phyloP scores from a whole-genome alignment of 1,284 basidiomycete species.

The Fomitopsis schrenkii region DNA sequence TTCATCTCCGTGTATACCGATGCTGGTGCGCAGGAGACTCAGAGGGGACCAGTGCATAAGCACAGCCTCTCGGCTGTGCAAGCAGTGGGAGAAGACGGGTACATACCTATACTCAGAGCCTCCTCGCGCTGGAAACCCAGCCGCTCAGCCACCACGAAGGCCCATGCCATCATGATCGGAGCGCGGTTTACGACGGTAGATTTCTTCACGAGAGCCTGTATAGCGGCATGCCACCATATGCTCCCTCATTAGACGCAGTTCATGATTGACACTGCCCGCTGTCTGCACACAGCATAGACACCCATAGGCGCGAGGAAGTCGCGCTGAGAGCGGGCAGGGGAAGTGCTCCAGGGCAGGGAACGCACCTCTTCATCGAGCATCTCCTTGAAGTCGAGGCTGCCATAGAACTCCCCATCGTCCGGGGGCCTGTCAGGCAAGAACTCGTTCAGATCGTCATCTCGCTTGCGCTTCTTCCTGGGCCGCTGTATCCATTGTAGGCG shows the following conservation, averaged over 20 bases:
- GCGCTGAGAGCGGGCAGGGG: background rate
- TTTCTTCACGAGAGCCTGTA: slow-evolving; percentile 56
- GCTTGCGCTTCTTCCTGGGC: slow-evolving; percentile 34
- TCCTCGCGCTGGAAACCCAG: slow-evolving; percentile 86
- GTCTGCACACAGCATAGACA: background rate
- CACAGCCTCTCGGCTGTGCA: slow-evolving; percentile 12
- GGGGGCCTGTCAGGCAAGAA: slow-evolving; percentile 49
- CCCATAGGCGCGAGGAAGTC: background rate
- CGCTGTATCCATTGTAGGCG: slow-evolving; percentile 2
- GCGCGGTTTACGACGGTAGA: slow-evolving; percentile 82
- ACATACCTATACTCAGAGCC: slow-evolving; percentile 80
- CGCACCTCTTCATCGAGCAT: slow-evolving; percentile 64
- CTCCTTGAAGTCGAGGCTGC: slow-evolving; percentile 69
- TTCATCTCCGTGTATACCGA: slow-evolving; percentile 93
- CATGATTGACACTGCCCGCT: background rate
- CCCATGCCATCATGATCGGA: slow-evolving; percentile 94
- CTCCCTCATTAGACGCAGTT: background rate
- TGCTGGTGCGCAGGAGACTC: slow-evolving; percentile 39
- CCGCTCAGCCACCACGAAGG: slow-evolving; percentile 78
- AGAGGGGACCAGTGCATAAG: slow-evolving; percentile 11
- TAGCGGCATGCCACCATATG: slow-evolving; percentile 5
- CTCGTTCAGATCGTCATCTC: slow-evolving; percentile 49
- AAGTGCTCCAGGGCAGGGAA: background rate
- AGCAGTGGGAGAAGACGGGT: background rate
- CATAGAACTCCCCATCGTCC: slow-evolving; percentile 46